These are phyloP conservation scores for Penicillium taxi DNA, from an alignment of 495 filamentous ascomycete genomes.

Conservation along the genomic window DNA sequence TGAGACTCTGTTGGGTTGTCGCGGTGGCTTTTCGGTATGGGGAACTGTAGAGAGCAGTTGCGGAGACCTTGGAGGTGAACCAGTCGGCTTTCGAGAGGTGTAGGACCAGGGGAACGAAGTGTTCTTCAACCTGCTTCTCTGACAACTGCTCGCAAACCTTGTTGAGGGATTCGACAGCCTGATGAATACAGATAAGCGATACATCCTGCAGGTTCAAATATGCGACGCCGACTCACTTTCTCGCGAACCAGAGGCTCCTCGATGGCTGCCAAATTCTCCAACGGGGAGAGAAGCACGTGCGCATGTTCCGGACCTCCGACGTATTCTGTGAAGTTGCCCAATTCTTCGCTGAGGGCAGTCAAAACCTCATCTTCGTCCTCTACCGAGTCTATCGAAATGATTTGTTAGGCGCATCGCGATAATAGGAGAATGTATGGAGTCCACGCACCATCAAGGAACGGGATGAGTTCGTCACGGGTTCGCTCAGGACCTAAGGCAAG, in stretches of 20 bases:
- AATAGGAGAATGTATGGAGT: conserved; percentile 5
- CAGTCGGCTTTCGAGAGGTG: conserved; percentile 98
- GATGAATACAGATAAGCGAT: conserved; percentile 14
- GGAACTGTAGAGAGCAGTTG: conserved; percentile 84
- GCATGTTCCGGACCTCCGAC: conserved; percentile 89
- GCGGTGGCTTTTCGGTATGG: conserved; percentile 85
- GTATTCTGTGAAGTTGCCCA: conserved; percentile 94
- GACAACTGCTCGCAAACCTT: conserved; percentile 94
- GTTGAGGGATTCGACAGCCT: conserved; percentile 98
- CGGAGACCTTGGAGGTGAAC: conserved; percentile 99
- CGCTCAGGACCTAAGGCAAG: conserved; percentile 89
- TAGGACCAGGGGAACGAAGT: conserved; percentile 88
- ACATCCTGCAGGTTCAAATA: conserved; percentile 6
- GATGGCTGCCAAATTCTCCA: conserved; percentile 97
- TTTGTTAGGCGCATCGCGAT: conserved; percentile 19
- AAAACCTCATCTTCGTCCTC: conserved; percentile 98
- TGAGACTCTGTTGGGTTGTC: conserved; percentile 76
- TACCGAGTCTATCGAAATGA: conserved; percentile 67
- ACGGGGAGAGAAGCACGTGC: conserved; percentile 90
- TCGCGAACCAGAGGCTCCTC: conserved; percentile 96
- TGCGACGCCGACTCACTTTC: conserved; percentile 57
- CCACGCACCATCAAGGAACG: conserved; percentile 86
- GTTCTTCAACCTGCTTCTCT: conserved; percentile 85
- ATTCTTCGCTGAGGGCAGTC: conserved; percentile 91
- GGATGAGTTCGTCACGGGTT: conserved; percentile 95